These are phyloP conservation scores for Eudorina sp. DNA, from an alignment of 139 green algal species.

Conservation along the genomic window DNA sequence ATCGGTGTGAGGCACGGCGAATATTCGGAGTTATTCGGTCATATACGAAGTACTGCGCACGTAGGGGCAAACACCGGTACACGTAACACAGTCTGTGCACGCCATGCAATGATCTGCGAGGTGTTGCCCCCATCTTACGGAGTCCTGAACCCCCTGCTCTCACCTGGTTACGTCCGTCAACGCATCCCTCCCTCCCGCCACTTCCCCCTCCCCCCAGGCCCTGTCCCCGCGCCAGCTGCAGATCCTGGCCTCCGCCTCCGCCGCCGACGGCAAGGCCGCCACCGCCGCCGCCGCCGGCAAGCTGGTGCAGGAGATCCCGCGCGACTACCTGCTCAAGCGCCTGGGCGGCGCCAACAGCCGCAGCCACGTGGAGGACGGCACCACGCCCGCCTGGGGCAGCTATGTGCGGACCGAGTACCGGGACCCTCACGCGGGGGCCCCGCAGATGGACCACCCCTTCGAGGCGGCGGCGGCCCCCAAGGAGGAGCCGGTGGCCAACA, in stretches of 20 bases:
- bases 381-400: constrained; percentile 42
- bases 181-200: background rate
- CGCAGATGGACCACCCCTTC: constrained; percentile 27
- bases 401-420: constrained; percentile 5
- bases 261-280: constrained; percentile 14
- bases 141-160: too few relatives aligned
- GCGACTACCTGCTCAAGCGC: constrained; percentile 65
- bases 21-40: too few relatives aligned
- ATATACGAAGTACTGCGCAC: too few relatives aligned
- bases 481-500: background rate
- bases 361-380: constrained; percentile 40
- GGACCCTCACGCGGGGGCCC: background rate
- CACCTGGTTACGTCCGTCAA: too few relatives aligned
- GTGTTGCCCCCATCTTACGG: too few relatives aligned
- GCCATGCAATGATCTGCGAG: too few relatives aligned
- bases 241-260: constrained; percentile 49
- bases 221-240: constrained; percentile 68
- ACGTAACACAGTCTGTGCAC: too few relatives aligned
- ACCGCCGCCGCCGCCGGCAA: constrained; percentile 34
- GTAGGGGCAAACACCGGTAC: too few relatives aligned
- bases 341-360: constrained; percentile 56
- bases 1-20: too few relatives aligned
- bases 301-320: constrained; percentile 68
- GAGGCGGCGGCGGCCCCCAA: background rate
- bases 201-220: background rate